Percentiles rank a stretch among this genome's conserved stretches.
These are phyloP conservation scores for Trichoderma hamatum DNA, from an alignment of 2,329 filamentous ascomycete species.

Conservation along the genomic window DNA sequence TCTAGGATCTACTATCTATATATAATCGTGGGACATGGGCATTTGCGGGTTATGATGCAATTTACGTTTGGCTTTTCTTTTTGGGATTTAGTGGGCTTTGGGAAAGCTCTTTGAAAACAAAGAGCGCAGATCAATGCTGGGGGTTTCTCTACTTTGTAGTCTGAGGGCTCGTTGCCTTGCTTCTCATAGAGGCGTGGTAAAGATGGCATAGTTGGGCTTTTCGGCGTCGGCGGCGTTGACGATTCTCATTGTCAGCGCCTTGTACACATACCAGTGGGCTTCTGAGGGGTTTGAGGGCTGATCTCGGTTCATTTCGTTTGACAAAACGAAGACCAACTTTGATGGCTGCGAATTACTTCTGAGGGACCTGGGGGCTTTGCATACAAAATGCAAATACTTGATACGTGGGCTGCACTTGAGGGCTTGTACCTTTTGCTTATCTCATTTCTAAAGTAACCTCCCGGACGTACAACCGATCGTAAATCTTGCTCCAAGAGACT, in stretches of 20 bases:
- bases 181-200: slow-evolving; percentile 26
- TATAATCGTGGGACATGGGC: slow-evolving; percentile 42
- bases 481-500: slow-evolving; percentile 23
- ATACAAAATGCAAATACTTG: slow-evolving; percentile 32
- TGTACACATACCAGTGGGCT: slow-evolving; percentile 41
- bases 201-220: slow-evolving; percentile 38
- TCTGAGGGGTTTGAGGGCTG: slow-evolving; percentile 47
- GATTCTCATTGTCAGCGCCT: slow-evolving; percentile 32
- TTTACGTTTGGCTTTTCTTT: slow-evolving; percentile 45
- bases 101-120: slow-evolving; percentile 47
- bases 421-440: slow-evolving; percentile 17
- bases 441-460: slow-evolving; percentile 21
- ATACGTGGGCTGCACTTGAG: slow-evolving; percentile 22
- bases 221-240: slow-evolving; percentile 39
- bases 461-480: slow-evolving; percentile 19
- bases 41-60: slow-evolving; percentile 60
- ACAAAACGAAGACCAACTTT: slow-evolving; percentile 40
- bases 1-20: slow-evolving; percentile 44
- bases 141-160: slow-evolving; percentile 50
- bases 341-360: slow-evolving; percentile 42
- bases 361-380: slow-evolving; percentile 44
- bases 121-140: slow-evolving; percentile 59
- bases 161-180: slow-evolving; percentile 45
- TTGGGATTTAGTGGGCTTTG: slow-evolving; percentile 55
- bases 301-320: slow-evolving; percentile 37